Base-by-base conservation (phyloP, 2,329 filamentous ascomycete species). In the Colletotrichum siamense region DNA sequence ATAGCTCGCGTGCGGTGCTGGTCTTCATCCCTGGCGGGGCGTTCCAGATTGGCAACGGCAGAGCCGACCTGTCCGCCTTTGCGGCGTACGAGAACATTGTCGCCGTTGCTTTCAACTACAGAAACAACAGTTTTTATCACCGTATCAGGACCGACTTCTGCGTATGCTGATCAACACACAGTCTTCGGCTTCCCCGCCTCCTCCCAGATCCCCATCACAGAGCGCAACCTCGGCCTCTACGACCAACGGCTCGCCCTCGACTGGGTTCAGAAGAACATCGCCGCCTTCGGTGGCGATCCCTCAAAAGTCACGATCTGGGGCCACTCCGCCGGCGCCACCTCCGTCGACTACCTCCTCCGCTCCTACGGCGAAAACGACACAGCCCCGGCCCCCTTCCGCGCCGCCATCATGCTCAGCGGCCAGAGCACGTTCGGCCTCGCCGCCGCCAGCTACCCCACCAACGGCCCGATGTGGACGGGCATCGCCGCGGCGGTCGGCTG, bases 221-320 rank as follows among this genome's bases (percentile, higher is more conserved):
- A 75, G 36, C 49, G 73, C 8, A 83, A 82, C 32, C 77, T 83
- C 13, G 79, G 81, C 6, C 34, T 83, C 0, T 77, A 81, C 24
- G 81, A 83, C 63, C 80, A 83, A 32, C 79, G 83, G 4, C 78
- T 79, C 8, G 83, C 81, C 2, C 80, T 84, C 1, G 80, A 84
- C 18, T 85, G 82, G 82, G 26, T 84, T 5, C 80, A 81, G 2
- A 82, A 84, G 9, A 85, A 82, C 34, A 80, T 81, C 8, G 72
- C 28, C 12, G 79, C 78, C 4, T 84, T 84, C 18, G 83, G 83
- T 1, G 81, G 82, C 12, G 77, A 82, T 9, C 78, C 81, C 1
- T 59, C 63, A 1, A 80, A 81, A 15, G 77, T 85, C n/a, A 84
- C 83, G 32, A 80, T 84, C 18, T 77, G 79, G 7, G 83, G 83